These are phyloP conservation scores for Apiotrichum sp. DNA, from an alignment of 1,284 basidiomycete species.

Conservation along the genomic window DNA sequence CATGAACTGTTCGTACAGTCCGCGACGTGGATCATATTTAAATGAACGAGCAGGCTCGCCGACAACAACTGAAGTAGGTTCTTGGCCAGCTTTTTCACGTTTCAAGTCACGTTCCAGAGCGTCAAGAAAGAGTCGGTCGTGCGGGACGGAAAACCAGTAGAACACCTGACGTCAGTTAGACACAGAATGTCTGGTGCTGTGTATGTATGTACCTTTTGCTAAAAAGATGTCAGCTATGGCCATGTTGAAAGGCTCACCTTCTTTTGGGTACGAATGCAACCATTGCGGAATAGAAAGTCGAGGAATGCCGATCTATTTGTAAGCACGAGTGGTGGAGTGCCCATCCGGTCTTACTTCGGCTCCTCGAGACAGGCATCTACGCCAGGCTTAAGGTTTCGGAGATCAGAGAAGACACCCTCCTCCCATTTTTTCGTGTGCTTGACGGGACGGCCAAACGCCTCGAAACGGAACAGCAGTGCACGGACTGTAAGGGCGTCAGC, in stretches of 20 bases:
- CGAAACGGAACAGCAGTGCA: slow-evolving; percentile 79
- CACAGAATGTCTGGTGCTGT: not conserved
- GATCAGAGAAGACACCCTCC: slow-evolving; percentile 85
- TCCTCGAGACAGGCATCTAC: slow-evolving; percentile 83
- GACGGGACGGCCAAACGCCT: slow-evolving; percentile 62
- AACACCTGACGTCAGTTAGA: slow-evolving; percentile 49
- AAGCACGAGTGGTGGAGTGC: not conserved
- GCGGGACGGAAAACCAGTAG: slow-evolving; percentile 85
- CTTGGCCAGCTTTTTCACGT: slow-evolving; percentile 78
- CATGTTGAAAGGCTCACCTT: slow-evolving; percentile 55
- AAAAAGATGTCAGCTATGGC: slow-evolving; percentile 1
- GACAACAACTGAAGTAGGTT: slow-evolving; percentile 67
- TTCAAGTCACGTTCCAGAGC: slow-evolving; percentile 88
- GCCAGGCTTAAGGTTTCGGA: slow-evolving; percentile 84
- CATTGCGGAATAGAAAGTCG: slow-evolving; percentile 85
- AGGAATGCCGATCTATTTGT: slow-evolving; percentile 54
- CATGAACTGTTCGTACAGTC: slow-evolving; percentile 77
- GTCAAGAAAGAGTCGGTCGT: slow-evolving; percentile 90
- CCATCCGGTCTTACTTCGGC: slow-evolving; percentile 59
- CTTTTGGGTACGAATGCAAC: slow-evolving; percentile 91
- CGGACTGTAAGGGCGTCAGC: slow-evolving; percentile 58
- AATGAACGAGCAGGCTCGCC: slow-evolving; percentile 67
- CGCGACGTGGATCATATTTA: slow-evolving; percentile 70
- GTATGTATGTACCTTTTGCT: slow-evolving; percentile 25
- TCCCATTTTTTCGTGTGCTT: slow-evolving; percentile 51